Conservation (phyloP, 176 grass and related monocot species). For the Carex littledalei region DNA sequence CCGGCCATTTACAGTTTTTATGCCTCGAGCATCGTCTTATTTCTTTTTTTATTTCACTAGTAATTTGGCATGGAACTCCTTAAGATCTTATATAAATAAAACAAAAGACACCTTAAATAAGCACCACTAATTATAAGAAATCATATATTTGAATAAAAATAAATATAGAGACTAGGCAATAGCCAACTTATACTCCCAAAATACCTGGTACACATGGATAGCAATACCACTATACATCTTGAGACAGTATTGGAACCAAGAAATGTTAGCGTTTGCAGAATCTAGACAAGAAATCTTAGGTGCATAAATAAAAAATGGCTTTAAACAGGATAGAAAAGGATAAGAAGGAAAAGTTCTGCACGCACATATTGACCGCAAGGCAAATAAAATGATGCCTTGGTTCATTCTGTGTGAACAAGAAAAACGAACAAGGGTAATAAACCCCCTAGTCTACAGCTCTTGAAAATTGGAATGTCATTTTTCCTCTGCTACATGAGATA, state of each 20-base stretch:
- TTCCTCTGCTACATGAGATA: background rate
- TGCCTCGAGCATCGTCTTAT: too few species aligned
- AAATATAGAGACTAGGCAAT: background rate
- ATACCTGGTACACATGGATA: background rate
- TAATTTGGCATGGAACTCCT: background rate
- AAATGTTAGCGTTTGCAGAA: background rate
- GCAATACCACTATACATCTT: background rate
- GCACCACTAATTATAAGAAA: background rate
- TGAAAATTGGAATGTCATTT: background rate
- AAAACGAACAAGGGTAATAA: background rate
- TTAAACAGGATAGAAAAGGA: background rate
- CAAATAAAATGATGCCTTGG: conserved; percentile 21
- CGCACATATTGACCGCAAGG: background rate
- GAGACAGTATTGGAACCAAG: background rate
- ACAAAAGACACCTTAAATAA: background rate
- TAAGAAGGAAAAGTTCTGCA: background rate
- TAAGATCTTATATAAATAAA: background rate
- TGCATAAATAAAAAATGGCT: background rate
- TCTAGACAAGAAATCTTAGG: background rate
- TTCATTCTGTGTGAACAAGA: background rate
- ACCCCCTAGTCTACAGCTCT: background rate
- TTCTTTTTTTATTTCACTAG: background rate
- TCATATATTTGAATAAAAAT: background rate
- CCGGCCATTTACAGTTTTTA: too few species aligned
- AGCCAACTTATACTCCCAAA: background rate